Evolutionary conservation across 352 stramenopile genomes (phyloP), one percentile per base, ranked within the genome.

Genomic region (Globisporangium nodosum): DNA sequence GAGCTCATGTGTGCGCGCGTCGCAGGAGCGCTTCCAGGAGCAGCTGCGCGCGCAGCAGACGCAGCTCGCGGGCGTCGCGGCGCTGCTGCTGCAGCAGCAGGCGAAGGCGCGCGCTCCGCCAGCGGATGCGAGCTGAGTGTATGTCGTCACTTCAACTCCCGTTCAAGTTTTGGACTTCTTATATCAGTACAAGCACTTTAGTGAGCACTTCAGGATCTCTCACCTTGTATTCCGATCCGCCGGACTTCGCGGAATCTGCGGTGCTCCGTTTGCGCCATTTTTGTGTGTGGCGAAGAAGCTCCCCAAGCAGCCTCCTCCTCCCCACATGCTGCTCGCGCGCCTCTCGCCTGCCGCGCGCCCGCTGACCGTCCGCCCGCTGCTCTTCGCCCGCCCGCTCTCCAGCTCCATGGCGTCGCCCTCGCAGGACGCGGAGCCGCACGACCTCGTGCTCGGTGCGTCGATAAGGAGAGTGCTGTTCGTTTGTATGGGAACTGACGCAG

Each of bases 401-500:
- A 59, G 51, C 37, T 74, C 64, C 37, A 79, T 82, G 68, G 60
- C 58, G 30, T 45, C 63, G 42, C 35, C 64, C 40, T 71, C 61
- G 52, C 69, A 80, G 49, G 67, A 73, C 60, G 68, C 69, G 16
- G 58, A 64, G 40, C 68, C 49, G 48, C 64, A 73, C 55, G 69
- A 85, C 35, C 71, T 88, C 55, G 76, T 86, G 53, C 70, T 88
- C 8, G 78, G 78, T 88, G 27, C 33, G 78, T 66, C 20, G 20
- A 1, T 54, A 1, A 24, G 21, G 21, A 24, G 21, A 24, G 21
- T 24, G 21, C 21, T 12, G 18, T 56, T 20, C 20, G 60, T 47
- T 47, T 16, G 1, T 55, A 42, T 40, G 27, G 30, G 13, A 40
- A n/a, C 46, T 20, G 5, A 37, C 46, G 13, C 45, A 24, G 1